Base-by-base conservation (phyloP, 441 rosid species). In the Manihot esculenta region DNA sequence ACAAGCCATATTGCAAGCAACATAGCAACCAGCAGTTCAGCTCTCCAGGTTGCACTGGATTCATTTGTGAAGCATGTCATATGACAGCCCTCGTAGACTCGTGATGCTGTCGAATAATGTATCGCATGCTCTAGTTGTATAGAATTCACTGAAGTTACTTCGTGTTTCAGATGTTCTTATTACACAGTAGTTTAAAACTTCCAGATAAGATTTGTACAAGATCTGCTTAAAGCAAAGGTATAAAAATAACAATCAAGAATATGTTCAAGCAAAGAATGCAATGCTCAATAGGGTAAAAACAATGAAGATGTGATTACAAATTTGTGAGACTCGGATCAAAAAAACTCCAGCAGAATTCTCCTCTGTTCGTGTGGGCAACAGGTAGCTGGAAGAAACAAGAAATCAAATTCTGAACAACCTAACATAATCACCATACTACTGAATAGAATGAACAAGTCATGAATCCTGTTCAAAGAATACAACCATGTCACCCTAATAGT, bases 1-100 rank as follows among this genome's bases (percentile, higher is more conserved):
- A 92, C 73, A 83, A 77, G 76, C 93, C 97, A 0, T 89, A 88
- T 33, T 92, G 99, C 66, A 74, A 75, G 48, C 78, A 5, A n/a
- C 93, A 94, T 49, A 21, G 41, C 2, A 23, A 62, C 71, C 67
- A 42, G 35, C 81, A 38, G 70, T 35, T 69, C 41, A 26, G 77
- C 65, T 48, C 76, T 41, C n/a, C 64, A 6, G 50, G 63, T n/a
- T 68, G 59, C 10, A 21, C 71, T 33, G 85, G 84, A 51, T 87
- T 86, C 70, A 74, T 84, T 67, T 88, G 98, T 18, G 79, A 83
- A 62, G 78, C 78, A 70, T 94, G 97, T 77, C 66, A 76, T 56
- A 64, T 70, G 45, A 71, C 77, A 62, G 76, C 69, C 44, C 27
- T 49, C 13, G 10, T 11, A 60, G 55, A 75, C 20, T 42, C 38